Conservation (phyloP, 768 basidiomycete species). For the Tricholoma furcatifolium region DNA sequence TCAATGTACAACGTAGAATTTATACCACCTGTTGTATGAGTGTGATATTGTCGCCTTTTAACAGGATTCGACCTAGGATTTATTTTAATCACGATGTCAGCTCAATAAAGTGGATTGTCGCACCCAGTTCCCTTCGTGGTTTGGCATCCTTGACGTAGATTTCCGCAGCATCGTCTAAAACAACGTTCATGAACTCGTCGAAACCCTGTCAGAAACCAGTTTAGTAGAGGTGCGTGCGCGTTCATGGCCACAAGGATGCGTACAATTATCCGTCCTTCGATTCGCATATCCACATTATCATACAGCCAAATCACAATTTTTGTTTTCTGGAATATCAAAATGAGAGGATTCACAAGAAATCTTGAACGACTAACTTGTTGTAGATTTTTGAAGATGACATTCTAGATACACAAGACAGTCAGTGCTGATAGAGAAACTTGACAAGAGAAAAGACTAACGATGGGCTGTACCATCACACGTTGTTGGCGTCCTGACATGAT, state of each 20-base stretch:
- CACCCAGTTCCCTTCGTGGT: slow-evolving; percentile 82
- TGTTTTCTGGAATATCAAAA: slow-evolving; percentile 43
- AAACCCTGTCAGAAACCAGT: slow-evolving; percentile 72
- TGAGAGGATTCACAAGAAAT: slow-evolving; percentile 4
- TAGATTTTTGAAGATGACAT: slow-evolving; percentile 97
- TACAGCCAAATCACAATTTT: slow-evolving; percentile 95
- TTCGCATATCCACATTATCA: slow-evolving; percentile 95
- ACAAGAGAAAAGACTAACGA: slow-evolving; percentile 58
- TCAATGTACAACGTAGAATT: slow-evolving; percentile 13
- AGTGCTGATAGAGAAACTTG: slow-evolving; percentile 12
- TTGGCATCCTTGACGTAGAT: slow-evolving; percentile 89
- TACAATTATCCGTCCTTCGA: slow-evolving; percentile 95
- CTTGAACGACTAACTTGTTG: slow-evolving; percentile 58
- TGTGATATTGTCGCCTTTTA: slow-evolving; percentile 99
- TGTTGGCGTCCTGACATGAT: slow-evolving; percentile 91
- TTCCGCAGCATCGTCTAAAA: slow-evolving; percentile 91
- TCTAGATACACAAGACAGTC: slow-evolving; percentile 41
- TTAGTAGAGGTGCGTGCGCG: neutral
- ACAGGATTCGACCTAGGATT: slow-evolving; percentile 79
- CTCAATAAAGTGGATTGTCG: slow-evolving; percentile 20
- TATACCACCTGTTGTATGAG: slow-evolving; percentile 74
- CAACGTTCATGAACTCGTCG: slow-evolving; percentile 99
- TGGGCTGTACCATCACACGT: slow-evolving; percentile 99
- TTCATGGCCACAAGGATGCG: slow-evolving; percentile 33
- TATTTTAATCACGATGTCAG: neutral